Evolutionary conservation across 2,329 filamentous ascomycete species (phyloP).

Genomic region (Aspergillus hortae): DNA sequence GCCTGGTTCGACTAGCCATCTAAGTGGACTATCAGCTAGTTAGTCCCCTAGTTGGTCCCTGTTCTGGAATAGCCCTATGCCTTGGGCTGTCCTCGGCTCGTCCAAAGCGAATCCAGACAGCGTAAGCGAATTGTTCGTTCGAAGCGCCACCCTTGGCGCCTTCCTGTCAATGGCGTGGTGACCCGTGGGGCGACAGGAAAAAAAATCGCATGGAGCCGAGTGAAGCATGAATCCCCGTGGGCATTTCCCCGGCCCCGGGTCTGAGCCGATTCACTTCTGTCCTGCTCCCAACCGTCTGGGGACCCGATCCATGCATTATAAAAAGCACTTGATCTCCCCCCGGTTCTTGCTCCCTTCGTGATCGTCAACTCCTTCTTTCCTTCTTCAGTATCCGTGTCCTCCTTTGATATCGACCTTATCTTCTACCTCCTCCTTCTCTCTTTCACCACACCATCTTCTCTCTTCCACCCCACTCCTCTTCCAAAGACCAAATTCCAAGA

Average conservation of each 20-base stretch:
- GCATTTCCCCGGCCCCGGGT: conserved; percentile 13
- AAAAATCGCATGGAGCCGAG: conserved; percentile 8
- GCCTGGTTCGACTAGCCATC: no score
- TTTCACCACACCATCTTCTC: not conserved
- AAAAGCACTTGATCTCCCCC: not conserved
- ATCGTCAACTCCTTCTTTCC: not conserved
- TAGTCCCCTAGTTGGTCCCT: no score
- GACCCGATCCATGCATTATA: not conserved
- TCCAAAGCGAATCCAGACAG: not conserved
- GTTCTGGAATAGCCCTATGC: no score
- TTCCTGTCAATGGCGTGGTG: not conserved
- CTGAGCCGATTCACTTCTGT: conserved; percentile 10
- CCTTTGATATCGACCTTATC: not conserved
- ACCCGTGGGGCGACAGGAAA: not conserved
- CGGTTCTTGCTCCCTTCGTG: not conserved
- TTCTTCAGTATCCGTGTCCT: not conserved
- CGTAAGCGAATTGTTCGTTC: not conserved
- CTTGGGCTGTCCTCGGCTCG: not conserved
- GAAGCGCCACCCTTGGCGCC: not conserved
- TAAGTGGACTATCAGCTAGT: no score
- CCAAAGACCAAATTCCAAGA: not conserved
- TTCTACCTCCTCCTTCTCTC: not conserved
- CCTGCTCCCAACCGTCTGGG: not conserved
- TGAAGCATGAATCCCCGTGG: conserved; percentile 14
- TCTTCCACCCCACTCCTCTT: not conserved